Evolutionary conservation across 129 eudicot species (phyloP), one percentile per base, ranked within the genome.

Genomic region (Artemisia argyi): DNA sequence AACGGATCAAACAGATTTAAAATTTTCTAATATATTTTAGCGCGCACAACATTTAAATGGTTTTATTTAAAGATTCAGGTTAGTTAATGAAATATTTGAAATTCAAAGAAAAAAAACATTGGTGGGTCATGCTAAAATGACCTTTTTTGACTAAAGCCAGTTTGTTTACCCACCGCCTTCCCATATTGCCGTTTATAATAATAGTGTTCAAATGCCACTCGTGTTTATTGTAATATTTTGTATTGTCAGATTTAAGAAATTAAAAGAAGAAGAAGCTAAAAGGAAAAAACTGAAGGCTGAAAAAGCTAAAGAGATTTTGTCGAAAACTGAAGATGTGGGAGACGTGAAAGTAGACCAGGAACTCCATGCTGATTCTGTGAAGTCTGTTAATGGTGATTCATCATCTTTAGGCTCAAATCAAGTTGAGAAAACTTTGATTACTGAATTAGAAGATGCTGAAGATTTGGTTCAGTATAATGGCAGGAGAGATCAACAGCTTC

Each of bases 211-310:
- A 68, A 28, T 20, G 10, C 4, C 5, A 13, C 26, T 15, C 68
- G 47, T 32, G 54, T 17, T 62, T 72, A 32, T 74, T 76, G 42
- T n/a, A 47, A 68, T 77, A 24, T 61, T 17, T 62, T 39, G 24
- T 15, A 16, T 78, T 72, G 72, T 66, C 76, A 94, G 99, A 87
- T 95, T 95, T 85, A 95, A 80, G 81, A 89, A 84, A 71, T 73
- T 95, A 63, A 95, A 95, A 83, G 99, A 86, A 79, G 88, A 88
- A 83, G 99, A 95, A 76, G 97, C 97, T 65, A 86, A 81, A 78
- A 84, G 78, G 69, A 88, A 71, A 78, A 80, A 72, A 57, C 87
- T 86, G 44, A 90, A 88, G 83, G 97, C 86, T 63, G 94, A 84
- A 79, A 80, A 68, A 71, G 79, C 71, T 48, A 69, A 72, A 59